Conservation (phyloP, 139 green algal species). For the Closterium sp. region DNA sequence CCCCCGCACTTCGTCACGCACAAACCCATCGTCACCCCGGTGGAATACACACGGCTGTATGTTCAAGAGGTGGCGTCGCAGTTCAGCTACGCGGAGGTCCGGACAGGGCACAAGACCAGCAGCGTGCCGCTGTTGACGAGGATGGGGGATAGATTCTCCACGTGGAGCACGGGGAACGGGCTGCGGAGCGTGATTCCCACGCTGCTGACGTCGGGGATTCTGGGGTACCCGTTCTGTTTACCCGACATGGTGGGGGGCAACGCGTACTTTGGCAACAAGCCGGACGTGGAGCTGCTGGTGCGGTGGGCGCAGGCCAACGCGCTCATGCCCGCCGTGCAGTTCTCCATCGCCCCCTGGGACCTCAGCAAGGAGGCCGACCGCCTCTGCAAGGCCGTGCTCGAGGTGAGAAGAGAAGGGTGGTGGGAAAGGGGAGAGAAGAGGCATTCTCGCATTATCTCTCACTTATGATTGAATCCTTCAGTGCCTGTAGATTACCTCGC, state of each 20-base stretch:
- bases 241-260: conserved; percentile 73
- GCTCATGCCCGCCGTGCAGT: conserved; percentile 72
- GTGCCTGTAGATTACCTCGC: no score
- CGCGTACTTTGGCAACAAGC: conserved; percentile 62
- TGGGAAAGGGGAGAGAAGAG: no score
- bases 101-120: conserved; percentile 63
- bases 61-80: conserved; percentile 54
- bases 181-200: conserved; percentile 65
- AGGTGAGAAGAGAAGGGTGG: conserved; percentile 10
- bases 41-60: conserved; percentile 67
- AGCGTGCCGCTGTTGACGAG: conserved; percentile 58
- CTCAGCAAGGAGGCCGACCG: conserved; percentile 52
- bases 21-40: conserved; percentile 52
- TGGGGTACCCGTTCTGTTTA: conserved; percentile 72
- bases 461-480: no score
- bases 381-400: conserved; percentile 44
- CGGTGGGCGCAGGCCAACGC: conserved; percentile 67
- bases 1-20: conserved; percentile 54
- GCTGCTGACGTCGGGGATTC: conserved; percentile 64
- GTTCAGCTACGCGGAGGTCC: conserved; percentile 63
- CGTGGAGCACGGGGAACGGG: conserved; percentile 64
- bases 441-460: no score
- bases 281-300: conserved; percentile 65
- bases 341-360: conserved; percentile 69
- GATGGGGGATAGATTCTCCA: conserved; percentile 68